Percentiles rank a stretch among this genome's conserved stretches.
Conservation (phyloP, 768 basidiomycete genomes). For the Imleria badia region DNA sequence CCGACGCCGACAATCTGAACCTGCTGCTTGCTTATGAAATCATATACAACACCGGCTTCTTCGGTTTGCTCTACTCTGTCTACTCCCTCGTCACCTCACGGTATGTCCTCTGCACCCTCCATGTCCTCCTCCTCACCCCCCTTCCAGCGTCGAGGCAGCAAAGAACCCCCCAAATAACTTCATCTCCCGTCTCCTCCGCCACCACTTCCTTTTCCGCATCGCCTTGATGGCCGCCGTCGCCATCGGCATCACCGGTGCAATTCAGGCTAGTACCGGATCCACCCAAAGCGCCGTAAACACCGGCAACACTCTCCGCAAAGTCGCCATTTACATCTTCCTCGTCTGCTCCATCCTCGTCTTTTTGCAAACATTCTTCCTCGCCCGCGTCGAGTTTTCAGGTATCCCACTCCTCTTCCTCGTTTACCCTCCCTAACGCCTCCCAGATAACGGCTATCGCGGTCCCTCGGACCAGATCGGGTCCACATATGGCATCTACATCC, state of each 20-base stretch:
- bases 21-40: conserved; percentile 30
- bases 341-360: conserved; percentile 23
- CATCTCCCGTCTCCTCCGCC: conserved; percentile 17
- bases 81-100: conserved; percentile 30
- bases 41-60: conserved; percentile 37
- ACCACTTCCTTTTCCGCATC: conserved; percentile 25
- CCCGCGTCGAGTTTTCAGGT: conserved; percentile 17
- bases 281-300: conserved; percentile 4
- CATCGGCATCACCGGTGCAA: conserved; percentile 29
- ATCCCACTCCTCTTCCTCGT: neutral
- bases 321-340: conserved; percentile 32
- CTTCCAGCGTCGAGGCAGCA: conserved; percentile 10
- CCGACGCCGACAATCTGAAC: conserved; percentile 22
- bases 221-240: conserved; percentile 25
- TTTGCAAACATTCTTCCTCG: conserved; percentile 19
- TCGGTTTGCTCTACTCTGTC: conserved; percentile 29
- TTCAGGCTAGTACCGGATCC: conserved; percentile 12
- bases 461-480: conserved; percentile 11
- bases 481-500: conserved; percentile 21
- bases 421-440: neutral
- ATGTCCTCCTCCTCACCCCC: neutral
- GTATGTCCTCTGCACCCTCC: conserved; percentile 13
- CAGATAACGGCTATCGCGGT: conserved; percentile 9
- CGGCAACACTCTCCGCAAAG: conserved; percentile 27
- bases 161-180: conserved; percentile 17